Base-by-base conservation (phyloP, 1,284 basidiomycete genomes). In the Somion occarium region DNA sequence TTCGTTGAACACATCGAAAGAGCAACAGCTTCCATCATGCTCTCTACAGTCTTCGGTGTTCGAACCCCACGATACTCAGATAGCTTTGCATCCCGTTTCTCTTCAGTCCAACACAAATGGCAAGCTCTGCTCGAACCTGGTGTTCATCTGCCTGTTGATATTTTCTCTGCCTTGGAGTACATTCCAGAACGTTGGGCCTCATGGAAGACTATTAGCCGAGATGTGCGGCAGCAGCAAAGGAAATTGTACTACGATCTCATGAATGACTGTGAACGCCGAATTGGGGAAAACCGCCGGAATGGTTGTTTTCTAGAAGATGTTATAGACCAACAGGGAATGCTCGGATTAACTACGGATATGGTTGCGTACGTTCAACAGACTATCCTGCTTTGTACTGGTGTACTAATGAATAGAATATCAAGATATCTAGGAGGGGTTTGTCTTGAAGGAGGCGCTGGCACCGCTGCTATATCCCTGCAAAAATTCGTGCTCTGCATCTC, bases 151-250 rank as follows among this genome's bases (percentile, higher is more conserved):
- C 68, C 69, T 15, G 48, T 71, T 13, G 68, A 70, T 45, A 48
- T 69, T 5, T 49, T 71, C 38, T 68, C 69, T 7, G 55, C 66
- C 49, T 61, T 70, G 25, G 62, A 64, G 37, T 61, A 69, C 50
- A 58, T 70, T 43, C 69, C 69, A 4, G 64, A 63, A 48, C 44
- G 61, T 19, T 65, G 61, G 58, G 69, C 69, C 3, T 44, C 58
- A 9, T 70, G 69, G 69, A 70, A 69, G 54, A 52, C 48, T 2
- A 48, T 59, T 4, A 59, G 55, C 38, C 54, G 54, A 19, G 48
- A 61, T 23, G 54, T 64, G 27, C 55, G 60, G 34, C 65, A 67
- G 42, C 54, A 55, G 22, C 53, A 53, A 19, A 44, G 54, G 19
- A 53, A 52, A n/a, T 44, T 63, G n/a, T 64, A 60, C 56, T 59